Percentiles rank a stretch among this genome's conserved stretches.
Evolutionary conservation across 2,329 filamentous ascomycete genomes (phyloP).

Genomic region (Alternaria sp.): DNA sequence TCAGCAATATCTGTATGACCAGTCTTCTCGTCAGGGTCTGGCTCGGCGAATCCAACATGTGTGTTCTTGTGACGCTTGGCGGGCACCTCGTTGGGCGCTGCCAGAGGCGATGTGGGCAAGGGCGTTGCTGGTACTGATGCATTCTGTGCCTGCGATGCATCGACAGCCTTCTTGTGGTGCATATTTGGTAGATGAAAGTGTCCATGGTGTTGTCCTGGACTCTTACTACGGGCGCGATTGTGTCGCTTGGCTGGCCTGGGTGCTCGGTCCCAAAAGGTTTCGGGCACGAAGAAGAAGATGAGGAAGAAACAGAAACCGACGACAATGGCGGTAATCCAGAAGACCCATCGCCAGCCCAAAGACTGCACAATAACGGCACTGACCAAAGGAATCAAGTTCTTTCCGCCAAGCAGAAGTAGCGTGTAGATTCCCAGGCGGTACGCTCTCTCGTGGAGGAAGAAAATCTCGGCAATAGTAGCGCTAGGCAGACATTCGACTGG

Average conservation of each 20-base stretch:
- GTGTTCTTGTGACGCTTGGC: slow-evolving; percentile 21
- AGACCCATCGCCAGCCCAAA: slow-evolving; percentile 88
- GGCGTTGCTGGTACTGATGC: slow-evolving; percentile 8
- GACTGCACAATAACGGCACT: slow-evolving; percentile 84
- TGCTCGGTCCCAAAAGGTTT: slow-evolving; percentile 93
- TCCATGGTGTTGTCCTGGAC: slow-evolving; percentile 38
- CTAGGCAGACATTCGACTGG: slow-evolving; percentile 92
- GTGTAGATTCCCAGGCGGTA: slow-evolving; percentile 95
- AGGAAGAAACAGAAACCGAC: slow-evolving; percentile 74
- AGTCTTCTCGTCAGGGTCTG: slow-evolving; percentile 14
- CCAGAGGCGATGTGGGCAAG: slow-evolving; percentile 9
- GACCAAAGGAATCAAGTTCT: slow-evolving; percentile 87
- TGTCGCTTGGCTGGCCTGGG: slow-evolving; percentile 61
- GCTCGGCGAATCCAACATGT: slow-evolving; percentile 63
- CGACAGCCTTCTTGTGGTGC: slow-evolving; percentile 31
- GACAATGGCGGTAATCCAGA: slow-evolving; percentile 86
- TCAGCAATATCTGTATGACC: slow-evolving; percentile 55
- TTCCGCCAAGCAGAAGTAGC: slow-evolving; percentile 83
- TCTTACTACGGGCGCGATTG: slow-evolving; percentile 43
- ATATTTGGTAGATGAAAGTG: slow-evolving; percentile 35
- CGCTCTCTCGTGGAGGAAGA: slow-evolving; percentile 91
- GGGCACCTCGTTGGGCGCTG: slow-evolving; percentile 11
- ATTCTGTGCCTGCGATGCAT: slow-evolving; percentile 10
- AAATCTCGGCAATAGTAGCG: slow-evolving; percentile 94
- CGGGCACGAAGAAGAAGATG: slow-evolving; percentile 89